These are phyloP conservation scores for Ophiostoma australiae DNA, from an alignment of 2,329 filamentous ascomycete species.

Conservation along the genomic window DNA sequence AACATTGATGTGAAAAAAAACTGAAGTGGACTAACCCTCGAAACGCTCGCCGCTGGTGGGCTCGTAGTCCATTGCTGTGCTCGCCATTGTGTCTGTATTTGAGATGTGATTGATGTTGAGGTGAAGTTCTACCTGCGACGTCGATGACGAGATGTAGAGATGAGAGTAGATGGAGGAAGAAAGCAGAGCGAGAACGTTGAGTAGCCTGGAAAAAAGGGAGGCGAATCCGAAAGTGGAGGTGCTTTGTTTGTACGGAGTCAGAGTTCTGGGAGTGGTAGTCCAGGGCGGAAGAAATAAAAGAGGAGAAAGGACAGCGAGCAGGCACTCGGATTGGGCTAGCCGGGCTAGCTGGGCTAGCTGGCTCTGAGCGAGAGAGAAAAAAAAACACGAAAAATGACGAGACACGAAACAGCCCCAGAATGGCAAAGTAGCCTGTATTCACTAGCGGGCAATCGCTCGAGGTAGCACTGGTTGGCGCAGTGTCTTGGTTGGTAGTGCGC, in stretches of 20 bases:
- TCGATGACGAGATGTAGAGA: constrained; percentile 18
- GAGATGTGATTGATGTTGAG: constrained; percentile 7
- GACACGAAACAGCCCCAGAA: constrained; percentile 8
- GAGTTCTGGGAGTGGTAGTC: background rate
- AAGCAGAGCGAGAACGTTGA: constrained; percentile 16
- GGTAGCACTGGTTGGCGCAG: constrained; percentile 3
- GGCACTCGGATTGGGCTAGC: background rate
- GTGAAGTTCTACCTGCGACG: constrained; percentile 11
- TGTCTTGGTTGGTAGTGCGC: background rate
- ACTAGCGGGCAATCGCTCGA: background rate
- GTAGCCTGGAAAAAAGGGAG: constrained; percentile 22
- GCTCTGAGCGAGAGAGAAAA: background rate
- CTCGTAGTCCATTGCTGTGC: constrained; percentile 66
- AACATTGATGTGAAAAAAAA: constrained; percentile 20
- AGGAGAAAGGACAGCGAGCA: constrained; percentile 20
- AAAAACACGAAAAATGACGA: constrained; percentile 11
- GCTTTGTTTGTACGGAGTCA: constrained; percentile 3
- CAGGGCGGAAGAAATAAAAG: constrained; percentile 16
- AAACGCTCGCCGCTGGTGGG: constrained; percentile 62
- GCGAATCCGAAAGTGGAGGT: constrained; percentile 20
- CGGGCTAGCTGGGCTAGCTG: background rate
- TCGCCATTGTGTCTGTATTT: constrained; percentile 46
- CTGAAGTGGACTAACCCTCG: constrained; percentile 48
- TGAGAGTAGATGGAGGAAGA: constrained; percentile 8
- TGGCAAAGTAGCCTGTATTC: background rate